Evolutionary conservation across 75 land plant species (phyloP), one percentile per base, ranked within the genome.

Genomic region (Pseudotsuga menziesii): DNA sequence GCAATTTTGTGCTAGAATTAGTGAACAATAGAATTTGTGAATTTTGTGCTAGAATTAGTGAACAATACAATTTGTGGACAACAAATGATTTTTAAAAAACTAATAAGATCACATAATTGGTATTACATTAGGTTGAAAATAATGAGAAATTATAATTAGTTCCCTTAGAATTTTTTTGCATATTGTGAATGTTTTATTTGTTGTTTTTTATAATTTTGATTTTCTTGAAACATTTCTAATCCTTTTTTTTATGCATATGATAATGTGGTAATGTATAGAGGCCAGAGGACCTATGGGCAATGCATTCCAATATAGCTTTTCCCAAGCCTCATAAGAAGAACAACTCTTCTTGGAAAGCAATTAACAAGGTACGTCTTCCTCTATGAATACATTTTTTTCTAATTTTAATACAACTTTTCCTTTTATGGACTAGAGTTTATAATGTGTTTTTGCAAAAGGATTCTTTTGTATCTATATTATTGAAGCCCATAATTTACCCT

Each of bases 271-370:
- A 74, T 52, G 58, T 80, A 74, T 88, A 96, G 99, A 88, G 81
- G 66, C 93, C 98, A n/a, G 98, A 94, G 35, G 93, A 92, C 76
- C 78, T 96, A 81, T 96, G 99, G 99, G 88, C 91, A 25, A 74
- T 87, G 41, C 98, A 96, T 78, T 94, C 95, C 26, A 80, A 78
- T 79, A 80, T 90, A 75, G 98, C 92, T 67, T 82, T 77, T 12
- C 91, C 99, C n/a, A 87, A 81, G 87, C 99, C 99, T 52, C 99
- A 96, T 79, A 96, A 88, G 64, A 85, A 74, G 74, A 73, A 87
- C 16, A 86, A 73, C 73, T 69, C 88, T 80, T 83, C 87, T 39
- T 96, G 99, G 99, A 56, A 62, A 73, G 95, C 98, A 73, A 90
- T 96, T 61, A 80, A 85, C 56, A 92, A 96, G 99, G 99, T 96